Conservation (phyloP, 2,329 filamentous ascomycete genomes). For the Aspergillus fijiensis region DNA sequence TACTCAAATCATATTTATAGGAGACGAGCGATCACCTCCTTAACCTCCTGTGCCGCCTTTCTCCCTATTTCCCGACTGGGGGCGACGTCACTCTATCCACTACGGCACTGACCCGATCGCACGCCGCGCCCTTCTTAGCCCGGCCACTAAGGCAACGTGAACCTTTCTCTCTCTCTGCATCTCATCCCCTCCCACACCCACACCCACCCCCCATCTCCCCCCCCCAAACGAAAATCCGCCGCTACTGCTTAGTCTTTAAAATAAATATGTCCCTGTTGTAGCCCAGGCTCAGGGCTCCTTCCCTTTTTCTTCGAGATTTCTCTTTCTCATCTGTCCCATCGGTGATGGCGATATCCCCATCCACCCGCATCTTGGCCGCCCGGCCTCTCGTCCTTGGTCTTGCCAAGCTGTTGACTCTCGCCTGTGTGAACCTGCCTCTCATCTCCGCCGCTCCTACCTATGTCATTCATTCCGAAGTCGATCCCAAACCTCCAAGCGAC, state of each 20-base stretch:
- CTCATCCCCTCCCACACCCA: neutral
- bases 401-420: constrained; percentile 42
- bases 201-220: neutral
- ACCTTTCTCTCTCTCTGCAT: neutral
- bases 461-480: constrained; percentile 30
- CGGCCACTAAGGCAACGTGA: neutral
- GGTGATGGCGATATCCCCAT: constrained; percentile 29
- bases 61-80: neutral
- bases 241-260: neutral
- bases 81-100: neutral
- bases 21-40: neutral
- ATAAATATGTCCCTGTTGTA: constrained; percentile 15
- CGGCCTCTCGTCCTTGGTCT: constrained; percentile 43
- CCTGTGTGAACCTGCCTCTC: constrained; percentile 39
- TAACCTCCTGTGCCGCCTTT: neutral
- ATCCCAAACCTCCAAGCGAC: constrained; percentile 56
- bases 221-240: neutral
- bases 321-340: constrained; percentile 1
- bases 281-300: constrained; percentile 5
- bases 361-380: constrained; percentile 35
- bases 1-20: neutral
- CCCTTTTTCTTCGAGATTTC: constrained; percentile 3
- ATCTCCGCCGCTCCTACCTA: constrained; percentile 39
- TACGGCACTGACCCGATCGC: neutral
- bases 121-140: neutral